phyloP scores from a whole-genome alignment of 768 basidiomycete species.

The Gymnopilus junonius region DNA sequence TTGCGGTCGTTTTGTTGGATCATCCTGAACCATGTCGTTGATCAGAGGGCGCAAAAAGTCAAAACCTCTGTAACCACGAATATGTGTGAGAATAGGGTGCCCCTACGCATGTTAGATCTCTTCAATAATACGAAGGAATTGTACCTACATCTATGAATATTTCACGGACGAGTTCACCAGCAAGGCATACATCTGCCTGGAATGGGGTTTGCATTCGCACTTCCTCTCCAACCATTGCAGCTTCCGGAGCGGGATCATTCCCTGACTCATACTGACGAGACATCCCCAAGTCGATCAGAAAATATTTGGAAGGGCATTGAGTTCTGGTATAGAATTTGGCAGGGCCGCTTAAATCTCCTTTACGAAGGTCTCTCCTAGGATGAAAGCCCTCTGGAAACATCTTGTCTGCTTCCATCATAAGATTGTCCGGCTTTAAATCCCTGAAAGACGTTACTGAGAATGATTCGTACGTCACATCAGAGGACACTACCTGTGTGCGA shows the following conservation, averaged over 20 bases:
- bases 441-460: not conserved
- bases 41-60: constrained; percentile 34
- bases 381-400: constrained; percentile 9
- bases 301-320: constrained; percentile 15
- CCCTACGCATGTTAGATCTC: not conserved
- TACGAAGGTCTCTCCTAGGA: not conserved
- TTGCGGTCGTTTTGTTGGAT: constrained; percentile 37
- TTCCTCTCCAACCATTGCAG: not conserved
- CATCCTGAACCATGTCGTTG: constrained; percentile 37
- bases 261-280: not conserved
- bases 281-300: constrained; percentile 19
- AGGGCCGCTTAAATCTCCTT: not conserved
- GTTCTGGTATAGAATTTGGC: constrained; percentile 13
- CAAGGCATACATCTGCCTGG: constrained; percentile 3
- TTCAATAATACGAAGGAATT: not conserved
- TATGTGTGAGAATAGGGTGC: not conserved
- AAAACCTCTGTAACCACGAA: constrained; percentile 24
- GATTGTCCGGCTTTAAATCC: constrained; percentile 7
- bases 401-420: constrained; percentile 6
- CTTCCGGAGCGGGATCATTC: not conserved
- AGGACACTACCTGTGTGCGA: constrained; percentile 39
- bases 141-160: constrained; percentile 5
- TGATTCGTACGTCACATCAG: not conserved
- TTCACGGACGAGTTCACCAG: constrained; percentile 10
- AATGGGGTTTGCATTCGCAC: constrained; percentile 2